phyloP scores from a whole-genome alignment of 495 filamentous ascomycete genomes.

The Penicillium coffeae region DNA sequence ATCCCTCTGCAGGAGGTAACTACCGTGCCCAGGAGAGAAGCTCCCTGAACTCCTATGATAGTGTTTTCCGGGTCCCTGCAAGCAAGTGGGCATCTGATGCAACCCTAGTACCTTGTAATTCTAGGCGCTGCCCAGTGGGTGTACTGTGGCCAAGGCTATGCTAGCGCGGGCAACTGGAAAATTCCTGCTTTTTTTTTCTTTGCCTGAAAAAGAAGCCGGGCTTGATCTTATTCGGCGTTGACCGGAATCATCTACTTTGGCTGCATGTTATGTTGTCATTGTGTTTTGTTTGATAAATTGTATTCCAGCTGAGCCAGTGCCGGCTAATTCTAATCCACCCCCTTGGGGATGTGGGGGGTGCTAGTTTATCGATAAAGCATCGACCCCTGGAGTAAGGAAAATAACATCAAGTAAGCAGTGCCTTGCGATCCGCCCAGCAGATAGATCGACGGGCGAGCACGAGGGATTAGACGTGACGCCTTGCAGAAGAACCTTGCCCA shows the following conservation, averaged over 20 bases:
- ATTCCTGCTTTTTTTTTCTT: not conserved
- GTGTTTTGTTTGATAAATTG: not conserved
- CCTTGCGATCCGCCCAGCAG: not conserved
- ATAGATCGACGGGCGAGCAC: not conserved
- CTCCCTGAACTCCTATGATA: slow-evolving; percentile 15
- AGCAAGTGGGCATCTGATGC: slow-evolving; percentile 21
- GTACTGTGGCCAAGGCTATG: not conserved
- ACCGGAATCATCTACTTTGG: not conserved
- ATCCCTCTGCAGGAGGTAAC: slow-evolving; percentile 26
- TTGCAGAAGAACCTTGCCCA: not conserved
- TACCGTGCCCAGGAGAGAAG: slow-evolving; percentile 19
- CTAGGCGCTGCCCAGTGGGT: slow-evolving; percentile 7
- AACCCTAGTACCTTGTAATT: slow-evolving; percentile 18
- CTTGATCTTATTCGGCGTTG: not conserved
- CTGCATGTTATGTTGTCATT: not conserved
- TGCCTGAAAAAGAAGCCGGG: too few relatives aligned
- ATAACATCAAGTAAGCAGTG: not conserved
- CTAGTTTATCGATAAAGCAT: slow-evolving; percentile 15
- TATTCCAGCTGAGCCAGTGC: not conserved
- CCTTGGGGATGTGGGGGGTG: slow-evolving; percentile 28
- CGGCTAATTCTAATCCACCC: slow-evolving; percentile 9
- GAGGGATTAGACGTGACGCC: not conserved
- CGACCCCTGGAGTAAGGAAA: slow-evolving; percentile 16
- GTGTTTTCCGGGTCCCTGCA: slow-evolving; percentile 21
- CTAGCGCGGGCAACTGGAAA: not conserved